Percentiles rank a stretch among this genome's conserved stretches.
Evolutionary conservation across 176 grass and related monocot species (phyloP).

Genomic region (Echinochloa phyllopogon): DNA sequence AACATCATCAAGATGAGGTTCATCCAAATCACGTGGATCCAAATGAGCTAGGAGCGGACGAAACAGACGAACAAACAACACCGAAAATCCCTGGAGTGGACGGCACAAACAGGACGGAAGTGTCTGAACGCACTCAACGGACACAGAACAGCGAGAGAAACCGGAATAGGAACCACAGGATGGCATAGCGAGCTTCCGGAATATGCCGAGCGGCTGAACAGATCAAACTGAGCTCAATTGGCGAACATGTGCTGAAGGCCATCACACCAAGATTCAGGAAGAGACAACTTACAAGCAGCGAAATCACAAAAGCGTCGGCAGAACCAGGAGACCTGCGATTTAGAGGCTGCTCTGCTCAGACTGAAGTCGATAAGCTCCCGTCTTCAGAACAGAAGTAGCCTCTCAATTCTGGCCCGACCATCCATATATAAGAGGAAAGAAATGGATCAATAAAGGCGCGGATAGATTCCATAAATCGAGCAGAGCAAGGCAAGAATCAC

Average conservation of each 20-base stretch:
- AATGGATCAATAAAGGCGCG: conserved; percentile 15
- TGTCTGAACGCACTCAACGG: conserved; percentile 22
- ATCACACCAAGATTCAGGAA: not conserved
- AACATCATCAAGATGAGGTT: conserved; percentile 28
- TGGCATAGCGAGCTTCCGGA: not conserved
- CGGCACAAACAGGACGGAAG: conserved; percentile 6
- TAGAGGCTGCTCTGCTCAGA: not conserved
- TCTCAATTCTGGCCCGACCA: not conserved
- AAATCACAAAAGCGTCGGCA: conserved; percentile 22
- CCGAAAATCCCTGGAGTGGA: not conserved
- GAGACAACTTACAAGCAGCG: not conserved
- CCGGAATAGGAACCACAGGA: not conserved
- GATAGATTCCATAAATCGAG: not conserved
- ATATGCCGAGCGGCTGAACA: conserved; percentile 8
- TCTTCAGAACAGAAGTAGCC: not conserved
- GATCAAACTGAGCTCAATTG: conserved; percentile 15
- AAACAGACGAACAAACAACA: not conserved
- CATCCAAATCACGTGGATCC: conserved; percentile 5
- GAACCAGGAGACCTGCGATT: not conserved
- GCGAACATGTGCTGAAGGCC: not conserved
- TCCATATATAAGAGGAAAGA: not conserved
- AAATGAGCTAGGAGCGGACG: conserved; percentile 18
- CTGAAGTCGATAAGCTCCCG: not conserved
- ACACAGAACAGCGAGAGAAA: conserved; percentile 5
- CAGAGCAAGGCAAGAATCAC: conserved; percentile 45